Conservation (phyloP, 495 filamentous ascomycete species). For the Neurospora sp. region DNA sequence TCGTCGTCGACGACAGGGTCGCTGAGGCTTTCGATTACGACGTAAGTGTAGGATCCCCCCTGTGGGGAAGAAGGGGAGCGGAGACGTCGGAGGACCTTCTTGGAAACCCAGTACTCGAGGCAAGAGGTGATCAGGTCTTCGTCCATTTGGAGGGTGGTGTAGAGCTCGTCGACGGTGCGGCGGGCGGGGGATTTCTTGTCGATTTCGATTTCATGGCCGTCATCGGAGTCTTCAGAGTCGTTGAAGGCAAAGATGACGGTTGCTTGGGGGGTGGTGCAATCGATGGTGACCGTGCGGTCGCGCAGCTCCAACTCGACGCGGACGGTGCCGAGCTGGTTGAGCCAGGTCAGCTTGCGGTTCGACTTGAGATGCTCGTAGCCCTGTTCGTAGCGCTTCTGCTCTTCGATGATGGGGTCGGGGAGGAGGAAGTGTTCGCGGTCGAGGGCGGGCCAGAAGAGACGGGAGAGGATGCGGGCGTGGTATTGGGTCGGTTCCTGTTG, state of each 20-base stretch:
- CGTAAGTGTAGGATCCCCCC: constrained; percentile 13
- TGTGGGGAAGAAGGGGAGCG: constrained; percentile 6
- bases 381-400: constrained; percentile 59
- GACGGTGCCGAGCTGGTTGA: constrained; percentile 70
- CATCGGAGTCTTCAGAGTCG: constrained; percentile 27
- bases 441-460: constrained; percentile 88
- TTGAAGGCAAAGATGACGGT: constrained; percentile 84
- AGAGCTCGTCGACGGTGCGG: constrained; percentile 53
- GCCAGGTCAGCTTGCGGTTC: constrained; percentile 79
- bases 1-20: constrained; percentile 26
- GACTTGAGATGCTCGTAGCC: constrained; percentile 74
- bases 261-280: constrained; percentile 81
- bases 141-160: constrained; percentile 60
- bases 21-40: constrained; percentile 31
- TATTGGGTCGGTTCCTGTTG: constrained; percentile 17
- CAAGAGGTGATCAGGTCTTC: constrained; percentile 64
- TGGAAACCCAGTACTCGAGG: constrained; percentile 75
- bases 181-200: constrained; percentile 22
- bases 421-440: constrained; percentile 67
- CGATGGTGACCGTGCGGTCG: constrained; percentile 60
- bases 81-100: constrained; percentile 60
- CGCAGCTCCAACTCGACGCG: constrained; percentile 72
- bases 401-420: constrained; percentile 48
- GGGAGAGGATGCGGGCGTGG: constrained; percentile 79
- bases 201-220: constrained; percentile 1